Base-by-base conservation (phyloP, 371 early-diverging fungal species). In the Lichtheimia ramosa region DNA sequence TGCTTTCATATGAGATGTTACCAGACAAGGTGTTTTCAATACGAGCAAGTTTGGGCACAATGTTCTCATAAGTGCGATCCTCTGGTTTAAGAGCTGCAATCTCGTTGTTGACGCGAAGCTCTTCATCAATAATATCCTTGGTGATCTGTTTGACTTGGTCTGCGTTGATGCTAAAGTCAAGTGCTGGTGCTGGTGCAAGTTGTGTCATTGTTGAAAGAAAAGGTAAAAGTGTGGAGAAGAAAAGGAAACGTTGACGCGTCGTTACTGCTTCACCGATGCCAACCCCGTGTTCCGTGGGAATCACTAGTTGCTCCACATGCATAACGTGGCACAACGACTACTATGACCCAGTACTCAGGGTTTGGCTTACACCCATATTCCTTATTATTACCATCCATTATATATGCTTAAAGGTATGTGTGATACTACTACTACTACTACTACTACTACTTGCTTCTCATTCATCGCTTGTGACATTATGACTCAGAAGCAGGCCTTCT, bases 11-110 rank as follows among this genome's bases (percentile, higher is more conserved):
- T 7, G 7, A 5, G 28, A 34, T 34, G 10, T 39, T 66, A 67
- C 76, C 74, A 15, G 69, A 60, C 14, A 76, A 57, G 24, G 65
- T 65, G 66, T 83, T 86, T 62, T 88, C 87, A 43, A 76, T 65
- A 42, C 60, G 68, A 21, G 75, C 82, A 43, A 90, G 63, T 48
- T 75, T 83, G 28, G 66, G 62, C 23, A 91, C 78, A 50, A 89
- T 86, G 27, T 74, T 86, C 23, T 85, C 88, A 59, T 88, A 86
- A 39, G 79, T 81, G 48, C 72, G 74, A 18, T 83, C 71, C 20
- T 75, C 81, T 42, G 71, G 75, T 20, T 72, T 61, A 51, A 88
- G 61, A 27, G 76, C 63, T 25, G 83, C 85, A 18, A 88, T 66
- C n/a, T 59, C 61, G 58, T 85, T 75, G 51, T 81, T 76, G 20